A percentile compares a stretch with the other conserved stretches of the same genome.
Evolutionary conservation across 1,139 yeast species (phyloP).

Genomic region (Magnusiomyces paraingens): DNA sequence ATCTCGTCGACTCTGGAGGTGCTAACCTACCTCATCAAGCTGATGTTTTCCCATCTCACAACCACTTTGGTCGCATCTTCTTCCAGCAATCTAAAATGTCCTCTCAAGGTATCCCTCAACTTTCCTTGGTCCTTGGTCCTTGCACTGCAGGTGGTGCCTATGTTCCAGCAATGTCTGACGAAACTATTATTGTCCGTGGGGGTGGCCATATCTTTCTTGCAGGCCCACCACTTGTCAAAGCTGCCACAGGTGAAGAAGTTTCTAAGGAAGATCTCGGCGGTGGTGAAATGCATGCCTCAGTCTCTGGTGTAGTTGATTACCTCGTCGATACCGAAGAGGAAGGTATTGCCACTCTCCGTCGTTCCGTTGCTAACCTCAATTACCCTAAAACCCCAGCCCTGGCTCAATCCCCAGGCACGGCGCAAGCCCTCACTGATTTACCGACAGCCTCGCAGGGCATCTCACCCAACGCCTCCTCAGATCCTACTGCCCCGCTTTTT

Average conservation of each 20-base stretch:
- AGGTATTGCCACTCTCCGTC: constrained; percentile 30
- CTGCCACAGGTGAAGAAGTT: constrained; percentile 35
- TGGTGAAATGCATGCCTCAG: constrained; percentile 33
- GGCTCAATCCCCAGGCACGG: background rate
- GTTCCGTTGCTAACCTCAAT: constrained; percentile 30
- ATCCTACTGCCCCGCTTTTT: constrained; percentile 12
- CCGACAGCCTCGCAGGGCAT: background rate
- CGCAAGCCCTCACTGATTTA: background rate
- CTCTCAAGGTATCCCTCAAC: constrained; percentile 31
- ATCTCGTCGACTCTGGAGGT: constrained; percentile 34
- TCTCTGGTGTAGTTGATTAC: constrained; percentile 33
- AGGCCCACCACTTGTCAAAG: constrained; percentile 35
- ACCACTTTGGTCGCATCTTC: constrained; percentile 34
- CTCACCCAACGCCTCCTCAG: background rate
- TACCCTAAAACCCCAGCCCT: constrained; percentile 19
- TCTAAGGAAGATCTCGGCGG: constrained; percentile 35
- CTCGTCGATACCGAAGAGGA: constrained; percentile 33
- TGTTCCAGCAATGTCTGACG: constrained; percentile 36
- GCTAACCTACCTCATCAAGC: constrained; percentile 35
- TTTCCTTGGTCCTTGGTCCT: constrained; percentile 34
- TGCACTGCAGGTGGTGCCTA: constrained; percentile 38
- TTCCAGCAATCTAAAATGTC: constrained; percentile 33
- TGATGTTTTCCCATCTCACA: constrained; percentile 34
- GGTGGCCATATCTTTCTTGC: constrained; percentile 35
- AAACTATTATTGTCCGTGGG: constrained; percentile 33